phyloP scores from a whole-genome alignment of 2,329 filamentous ascomycete species.

The Sporothrix variecibatus region DNA sequence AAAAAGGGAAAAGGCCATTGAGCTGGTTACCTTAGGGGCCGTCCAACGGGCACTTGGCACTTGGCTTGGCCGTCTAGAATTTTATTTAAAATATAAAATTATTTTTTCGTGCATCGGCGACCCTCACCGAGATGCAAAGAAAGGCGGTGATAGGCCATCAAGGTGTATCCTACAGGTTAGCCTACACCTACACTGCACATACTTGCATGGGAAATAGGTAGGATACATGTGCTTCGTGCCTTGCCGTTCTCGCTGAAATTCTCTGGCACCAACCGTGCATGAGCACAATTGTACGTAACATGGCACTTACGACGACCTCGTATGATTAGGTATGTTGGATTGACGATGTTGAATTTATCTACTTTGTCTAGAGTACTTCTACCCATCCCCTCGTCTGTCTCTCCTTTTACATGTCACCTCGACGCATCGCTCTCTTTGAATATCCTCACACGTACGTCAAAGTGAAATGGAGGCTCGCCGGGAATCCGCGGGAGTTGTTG shows the following conservation, averaged over 20 bases:
- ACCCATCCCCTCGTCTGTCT: background rate
- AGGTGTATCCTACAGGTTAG: background rate
- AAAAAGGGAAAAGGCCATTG: background rate
- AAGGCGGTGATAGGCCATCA: background rate
- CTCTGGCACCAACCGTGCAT: background rate
- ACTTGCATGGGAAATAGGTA: background rate
- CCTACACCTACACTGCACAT: background rate
- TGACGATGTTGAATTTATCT: constrained; percentile 18
- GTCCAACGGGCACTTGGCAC: background rate
- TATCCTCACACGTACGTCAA: background rate
- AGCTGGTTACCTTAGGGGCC: background rate
- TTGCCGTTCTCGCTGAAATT: background rate
- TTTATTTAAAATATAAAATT: background rate
- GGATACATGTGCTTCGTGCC: background rate
- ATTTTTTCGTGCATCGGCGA: background rate
- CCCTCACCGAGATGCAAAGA: background rate
- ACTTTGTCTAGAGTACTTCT: background rate
- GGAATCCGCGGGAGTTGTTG: background rate
- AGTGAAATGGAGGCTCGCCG: background rate
- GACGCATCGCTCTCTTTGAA: background rate
- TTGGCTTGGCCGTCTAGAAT: background rate
- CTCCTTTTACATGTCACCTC: background rate
- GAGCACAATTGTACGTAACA: background rate
- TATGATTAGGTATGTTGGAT: background rate
- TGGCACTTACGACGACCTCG: background rate